Conservation (phyloP, 768 basidiomycete genomes). For the Mycena pura region DNA sequence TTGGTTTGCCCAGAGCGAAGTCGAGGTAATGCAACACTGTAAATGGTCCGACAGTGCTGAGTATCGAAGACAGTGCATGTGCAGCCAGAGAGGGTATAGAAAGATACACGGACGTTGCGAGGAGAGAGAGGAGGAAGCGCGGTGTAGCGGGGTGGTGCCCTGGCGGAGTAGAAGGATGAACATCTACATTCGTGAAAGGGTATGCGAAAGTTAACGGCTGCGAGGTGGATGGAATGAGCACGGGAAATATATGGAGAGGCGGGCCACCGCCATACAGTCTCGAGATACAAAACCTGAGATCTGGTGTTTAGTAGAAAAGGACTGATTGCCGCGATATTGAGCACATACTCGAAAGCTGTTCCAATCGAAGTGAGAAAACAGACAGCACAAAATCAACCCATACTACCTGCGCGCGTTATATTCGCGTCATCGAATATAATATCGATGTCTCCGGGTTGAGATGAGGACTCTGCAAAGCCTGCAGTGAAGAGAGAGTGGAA, state of each 20-base stretch:
- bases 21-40: conserved; percentile 80
- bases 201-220: conserved; percentile 79
- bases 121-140: conserved; percentile 81
- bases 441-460: conserved; percentile 61
- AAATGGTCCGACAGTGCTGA: conserved; percentile 78
- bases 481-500: conserved; percentile 87
- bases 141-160: conserved; percentile 80
- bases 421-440: conserved; percentile 84
- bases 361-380: conserved; percentile 7
- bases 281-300: conserved; percentile 77
- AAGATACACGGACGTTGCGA: conserved; percentile 88
- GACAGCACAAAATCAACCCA: conserved; percentile 34
- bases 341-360: conserved; percentile 83
- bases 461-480: conserved; percentile 71
- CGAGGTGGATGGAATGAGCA: conserved; percentile 66
- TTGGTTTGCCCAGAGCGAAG: conserved; percentile 79
- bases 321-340: not conserved
- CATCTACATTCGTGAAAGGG: conserved; percentile 37
- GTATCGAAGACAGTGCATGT: conserved; percentile 73
- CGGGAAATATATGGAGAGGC: conserved; percentile 67
- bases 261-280: conserved; percentile 90
- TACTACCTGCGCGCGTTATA: conserved; percentile 87
- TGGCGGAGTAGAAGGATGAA: conserved; percentile 44
- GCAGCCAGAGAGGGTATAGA: conserved; percentile 80
- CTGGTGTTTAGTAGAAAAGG: conserved; percentile 3